phyloP scores from a whole-genome alignment of 495 filamentous ascomycete genomes.

The Terfezia claveryi region DNA sequence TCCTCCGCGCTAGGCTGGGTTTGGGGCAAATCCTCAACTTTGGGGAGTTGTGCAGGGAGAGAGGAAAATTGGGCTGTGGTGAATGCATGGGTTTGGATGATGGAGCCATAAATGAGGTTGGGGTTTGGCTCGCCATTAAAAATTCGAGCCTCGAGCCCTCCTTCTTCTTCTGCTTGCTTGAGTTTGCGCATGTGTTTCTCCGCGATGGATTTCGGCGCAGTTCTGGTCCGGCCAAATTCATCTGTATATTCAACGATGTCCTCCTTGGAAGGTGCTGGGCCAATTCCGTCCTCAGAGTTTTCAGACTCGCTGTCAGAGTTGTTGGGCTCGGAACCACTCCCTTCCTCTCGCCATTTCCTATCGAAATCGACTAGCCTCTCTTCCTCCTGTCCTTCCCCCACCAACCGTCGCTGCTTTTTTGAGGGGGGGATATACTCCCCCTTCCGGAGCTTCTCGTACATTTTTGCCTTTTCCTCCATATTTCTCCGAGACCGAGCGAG shows the following conservation, averaged over 20 bases:
- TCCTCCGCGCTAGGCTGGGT: slow-evolving; percentile 2
- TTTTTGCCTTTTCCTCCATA: slow-evolving; percentile 66
- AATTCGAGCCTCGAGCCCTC: slow-evolving; percentile 20
- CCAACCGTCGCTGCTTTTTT: slow-evolving; percentile 14
- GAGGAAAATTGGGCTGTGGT: slow-evolving; percentile 23
- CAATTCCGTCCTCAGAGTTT: slow-evolving; percentile 11
- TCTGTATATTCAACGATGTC: slow-evolving; percentile 65
- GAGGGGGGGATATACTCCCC: slow-evolving; percentile 31
- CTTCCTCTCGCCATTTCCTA: slow-evolving; percentile 64
- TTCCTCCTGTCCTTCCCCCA: slow-evolving; percentile 21
- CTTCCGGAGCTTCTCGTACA: slow-evolving; percentile 68
- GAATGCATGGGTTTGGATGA: slow-evolving; percentile 64
- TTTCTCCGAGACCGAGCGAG: slow-evolving; percentile 41
- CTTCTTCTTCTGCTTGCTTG: slow-evolving; percentile 19
- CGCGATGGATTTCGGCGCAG: slow-evolving; percentile 40
- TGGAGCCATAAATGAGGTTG: slow-evolving; percentile 62
- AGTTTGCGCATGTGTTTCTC: slow-evolving; percentile 28
- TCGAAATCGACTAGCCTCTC: slow-evolving; percentile 70
- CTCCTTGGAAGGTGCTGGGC: slow-evolving; percentile 13
- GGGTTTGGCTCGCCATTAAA: slow-evolving; percentile 36
- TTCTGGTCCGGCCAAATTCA: slow-evolving; percentile 64
- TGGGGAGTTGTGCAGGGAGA: slow-evolving; percentile 1
- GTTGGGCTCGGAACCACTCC: slow-evolving; percentile 10
- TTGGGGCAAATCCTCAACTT: neutral
- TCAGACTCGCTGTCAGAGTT: slow-evolving; percentile 20